A percentile compares a stretch with the other conserved stretches of the same genome.
phyloP scores from a whole-genome alignment of 1,284 basidiomycete species.

The Naganishia sp. region DNA sequence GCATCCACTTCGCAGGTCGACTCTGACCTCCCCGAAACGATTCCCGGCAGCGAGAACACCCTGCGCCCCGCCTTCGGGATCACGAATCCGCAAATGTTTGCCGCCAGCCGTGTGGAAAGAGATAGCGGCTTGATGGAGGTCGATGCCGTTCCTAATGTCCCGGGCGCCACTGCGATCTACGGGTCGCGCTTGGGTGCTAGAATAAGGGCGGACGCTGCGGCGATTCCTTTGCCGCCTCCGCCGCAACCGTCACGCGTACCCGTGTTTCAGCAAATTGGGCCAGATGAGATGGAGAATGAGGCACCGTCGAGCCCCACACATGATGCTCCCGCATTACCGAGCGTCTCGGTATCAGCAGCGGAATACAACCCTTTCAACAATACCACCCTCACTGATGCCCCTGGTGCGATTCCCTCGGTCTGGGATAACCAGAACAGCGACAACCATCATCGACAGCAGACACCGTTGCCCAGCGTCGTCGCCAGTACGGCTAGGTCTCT shows the following conservation, averaged over 20 bases:
- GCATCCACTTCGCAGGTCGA: not conserved
- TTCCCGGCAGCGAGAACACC: constrained; percentile 30
- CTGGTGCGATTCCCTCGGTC: constrained; percentile 23
- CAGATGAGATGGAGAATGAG: not conserved
- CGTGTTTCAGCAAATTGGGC: not conserved
- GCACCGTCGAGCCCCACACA: constrained; percentile 10
- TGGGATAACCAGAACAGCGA: constrained; percentile 28
- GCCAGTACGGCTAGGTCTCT: constrained; percentile 5
- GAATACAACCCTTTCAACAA: constrained; percentile 15
- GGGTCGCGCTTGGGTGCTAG: not conserved
- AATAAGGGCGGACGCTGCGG: not conserved
- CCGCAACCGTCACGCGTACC: constrained; percentile 1
- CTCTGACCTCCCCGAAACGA: constrained; percentile 1
- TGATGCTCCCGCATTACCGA: not conserved
- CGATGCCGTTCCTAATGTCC: not conserved
- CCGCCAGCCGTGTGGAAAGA: constrained; percentile 23
- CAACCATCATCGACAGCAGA: constrained; percentile 25
- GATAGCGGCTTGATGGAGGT: constrained; percentile 27
- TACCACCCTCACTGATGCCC: constrained; percentile 14
- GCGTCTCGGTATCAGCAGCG: not conserved
- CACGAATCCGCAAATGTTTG: constrained; percentile 29
- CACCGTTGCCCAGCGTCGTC: constrained; percentile 29
- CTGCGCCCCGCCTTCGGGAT: constrained; percentile 27
- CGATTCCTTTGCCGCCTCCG: constrained; percentile 3
- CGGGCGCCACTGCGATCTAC: not conserved